These are phyloP conservation scores for Forsythia viridissima DNA, from an alignment of 257 asterid species.

Conservation along the genomic window DNA sequence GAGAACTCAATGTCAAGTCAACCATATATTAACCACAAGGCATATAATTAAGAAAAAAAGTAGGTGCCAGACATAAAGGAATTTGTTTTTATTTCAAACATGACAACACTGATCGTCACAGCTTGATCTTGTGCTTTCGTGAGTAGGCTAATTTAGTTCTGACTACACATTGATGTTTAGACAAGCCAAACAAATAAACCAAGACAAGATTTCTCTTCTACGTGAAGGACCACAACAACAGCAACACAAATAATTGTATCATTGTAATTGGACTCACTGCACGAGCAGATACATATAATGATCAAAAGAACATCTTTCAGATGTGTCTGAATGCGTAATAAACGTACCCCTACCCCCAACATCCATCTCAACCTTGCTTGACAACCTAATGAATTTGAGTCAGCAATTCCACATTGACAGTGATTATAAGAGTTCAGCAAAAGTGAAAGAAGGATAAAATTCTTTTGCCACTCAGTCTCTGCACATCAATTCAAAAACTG, in stretches of 20 bases:
- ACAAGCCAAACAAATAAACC: neutral
- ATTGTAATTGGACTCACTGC: neutral
- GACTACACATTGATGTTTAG: neutral
- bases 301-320: neutral
- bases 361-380: neutral
- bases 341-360: conserved; percentile 5
- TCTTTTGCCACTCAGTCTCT: neutral
- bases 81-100: neutral
- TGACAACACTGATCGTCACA: neutral
- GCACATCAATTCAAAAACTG: conserved; percentile 1
- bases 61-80: neutral
- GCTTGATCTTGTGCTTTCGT: neutral
- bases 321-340: neutral
- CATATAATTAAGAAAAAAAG: neutral
- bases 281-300: neutral
- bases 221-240: conserved; percentile 1
- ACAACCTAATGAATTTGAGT: neutral
- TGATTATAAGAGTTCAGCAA: neutral
- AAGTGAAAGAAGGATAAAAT: neutral
- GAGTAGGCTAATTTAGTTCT: neutral
- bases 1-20: neutral
- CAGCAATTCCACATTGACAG: conserved; percentile 2
- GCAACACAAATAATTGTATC: neutral
- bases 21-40: too few relatives aligned
- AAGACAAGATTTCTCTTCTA: conserved; percentile 6